A percentile compares a stretch with the other conserved stretches of the same genome.
Evolutionary conservation across 192 early-diverging fungal species (phyloP).

Genomic region (Powellomyces hirtus): DNA sequence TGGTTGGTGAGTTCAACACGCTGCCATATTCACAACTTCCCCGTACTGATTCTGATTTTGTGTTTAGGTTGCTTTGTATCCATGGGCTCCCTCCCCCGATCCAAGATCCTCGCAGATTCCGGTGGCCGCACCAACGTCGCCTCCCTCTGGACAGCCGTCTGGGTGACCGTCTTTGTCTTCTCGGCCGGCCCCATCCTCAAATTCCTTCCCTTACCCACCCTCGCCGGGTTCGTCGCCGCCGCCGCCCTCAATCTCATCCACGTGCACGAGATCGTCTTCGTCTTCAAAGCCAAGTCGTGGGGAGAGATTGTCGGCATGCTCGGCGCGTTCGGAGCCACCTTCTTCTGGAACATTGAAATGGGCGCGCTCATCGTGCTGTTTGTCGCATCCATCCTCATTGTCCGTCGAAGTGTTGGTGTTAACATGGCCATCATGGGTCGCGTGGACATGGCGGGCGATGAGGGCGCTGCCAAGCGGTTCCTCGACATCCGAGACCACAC

Average conservation of each 20-base stretch:
- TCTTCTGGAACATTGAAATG: slow-evolving; percentile 23
- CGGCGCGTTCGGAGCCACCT: slow-evolving; percentile 29
- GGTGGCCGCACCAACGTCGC: slow-evolving; percentile 79
- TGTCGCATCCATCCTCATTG: slow-evolving; percentile 31
- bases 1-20: slow-evolving; percentile 36
- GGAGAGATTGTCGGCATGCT: slow-evolving; percentile 32
- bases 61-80: slow-evolving; percentile 42
- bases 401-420: slow-evolving; percentile 27
- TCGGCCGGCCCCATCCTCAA: slow-evolving; percentile 69
- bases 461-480: background rate
- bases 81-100: slow-evolving; percentile 87
- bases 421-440: slow-evolving; percentile 37
- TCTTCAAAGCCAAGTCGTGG: slow-evolving; percentile 44
- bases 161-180: slow-evolving; percentile 74
- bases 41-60: no score
- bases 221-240: slow-evolving; percentile 79
- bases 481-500: slow-evolving; percentile 37
- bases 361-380: slow-evolving; percentile 38
- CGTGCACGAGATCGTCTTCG: slow-evolving; percentile 73
- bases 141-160: slow-evolving; percentile 63
- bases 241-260: slow-evolving; percentile 79
- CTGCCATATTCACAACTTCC: no score
- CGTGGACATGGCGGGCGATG: background rate
- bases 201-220: slow-evolving; percentile 72
- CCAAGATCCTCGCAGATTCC: slow-evolving; percentile 82